Base-by-base conservation (phyloP, 306 rosid species). In the Neltuma alba region DNA sequence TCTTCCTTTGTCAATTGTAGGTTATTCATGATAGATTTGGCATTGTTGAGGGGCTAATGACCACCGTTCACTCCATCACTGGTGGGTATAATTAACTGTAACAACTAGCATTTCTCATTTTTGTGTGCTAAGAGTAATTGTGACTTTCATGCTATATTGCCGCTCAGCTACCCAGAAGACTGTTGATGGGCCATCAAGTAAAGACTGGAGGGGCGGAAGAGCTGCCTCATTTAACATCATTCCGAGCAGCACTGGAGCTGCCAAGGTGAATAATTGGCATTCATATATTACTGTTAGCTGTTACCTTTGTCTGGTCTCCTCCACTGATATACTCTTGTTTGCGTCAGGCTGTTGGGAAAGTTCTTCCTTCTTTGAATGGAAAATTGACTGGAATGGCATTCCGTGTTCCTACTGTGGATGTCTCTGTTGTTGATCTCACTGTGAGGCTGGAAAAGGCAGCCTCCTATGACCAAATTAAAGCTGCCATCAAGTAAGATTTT, bases 191-290 rank as follows among this genome's bases (percentile, higher is more conserved):
- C 98, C 98, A 83, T 91, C 98, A 13, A 47, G 31, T 61, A 91
- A 93, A 77, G 98, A 93, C 85, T 93, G 98, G 98, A 93, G 97
- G 85, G 98, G 98, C 72, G 98, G 98, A 83, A 90, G 98, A 63
- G 98, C 94, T 37, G 97, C 98, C 37, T 93, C 98, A 37, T 91
- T 89, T 76, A 93, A 93, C 91, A 93, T 93, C 79, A 93, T 93
- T 88, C 98, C 98, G 52, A 93, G 98, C 87, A 93, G 98, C 83
- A 93, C 98, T 20, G 97, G 98, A 67, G 97, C 97, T 45, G 98
- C 98, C 15, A 93, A 93, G 98, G 98, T 93, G 78, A 76, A 38
- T 38, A 12, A 30, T 68, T 64, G 5, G 54, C 42, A 20, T 8
- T 21, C 15, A 20, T 68, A 21, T 47, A 25, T 16, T 75, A 25